These are phyloP conservation scores for Pythium guiyangense DNA, from an alignment of 352 stramenopile genomes.

Conservation along the genomic window DNA sequence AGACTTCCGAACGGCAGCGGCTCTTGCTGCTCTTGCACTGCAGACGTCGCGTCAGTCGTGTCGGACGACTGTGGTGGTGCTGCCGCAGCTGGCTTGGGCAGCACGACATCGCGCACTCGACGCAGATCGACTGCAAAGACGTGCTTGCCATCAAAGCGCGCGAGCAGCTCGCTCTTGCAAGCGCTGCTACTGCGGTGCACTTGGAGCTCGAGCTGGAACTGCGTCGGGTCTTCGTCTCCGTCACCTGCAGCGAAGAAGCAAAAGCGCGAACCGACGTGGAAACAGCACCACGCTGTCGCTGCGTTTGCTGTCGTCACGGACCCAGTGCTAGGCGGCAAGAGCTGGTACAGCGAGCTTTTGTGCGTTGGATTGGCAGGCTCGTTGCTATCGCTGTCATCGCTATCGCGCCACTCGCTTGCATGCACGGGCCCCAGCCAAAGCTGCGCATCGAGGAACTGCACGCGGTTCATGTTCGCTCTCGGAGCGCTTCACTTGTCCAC, in stretches of 20 bases:
- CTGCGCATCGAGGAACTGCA: conserved; percentile 26
- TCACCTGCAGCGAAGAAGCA: conserved; percentile 25
- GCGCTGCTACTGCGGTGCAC: not conserved
- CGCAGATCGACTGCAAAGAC: conserved; percentile 23
- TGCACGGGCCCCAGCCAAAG: conserved; percentile 19
- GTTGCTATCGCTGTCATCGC: not conserved
- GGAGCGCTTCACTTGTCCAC: too few relatives aligned
- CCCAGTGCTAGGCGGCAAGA: not conserved
- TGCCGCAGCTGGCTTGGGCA: conserved; percentile 1
- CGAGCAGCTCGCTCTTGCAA: conserved; percentile 5
- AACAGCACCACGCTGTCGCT: conserved; percentile 21
- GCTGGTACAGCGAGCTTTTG: not conserved
- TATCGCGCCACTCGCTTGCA: not conserved
- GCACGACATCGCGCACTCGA: conserved; percentile 1
- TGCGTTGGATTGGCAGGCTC: too few relatives aligned
- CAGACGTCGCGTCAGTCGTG: not conserved
- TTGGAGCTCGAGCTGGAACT: conserved; percentile 24
- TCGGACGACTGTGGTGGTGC: not conserved
- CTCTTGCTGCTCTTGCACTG: conserved; percentile 2
- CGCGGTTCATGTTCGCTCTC: conserved; percentile 23
- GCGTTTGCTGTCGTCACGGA: not conserved
- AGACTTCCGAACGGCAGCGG: conserved; percentile 25
- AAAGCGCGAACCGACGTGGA: conserved; percentile 25
- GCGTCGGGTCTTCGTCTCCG: conserved; percentile 24
- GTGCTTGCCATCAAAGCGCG: conserved; percentile 21